Conservation (phyloP, 2,329 filamentous ascomycete species). For the Sporothrix phasma region DNA sequence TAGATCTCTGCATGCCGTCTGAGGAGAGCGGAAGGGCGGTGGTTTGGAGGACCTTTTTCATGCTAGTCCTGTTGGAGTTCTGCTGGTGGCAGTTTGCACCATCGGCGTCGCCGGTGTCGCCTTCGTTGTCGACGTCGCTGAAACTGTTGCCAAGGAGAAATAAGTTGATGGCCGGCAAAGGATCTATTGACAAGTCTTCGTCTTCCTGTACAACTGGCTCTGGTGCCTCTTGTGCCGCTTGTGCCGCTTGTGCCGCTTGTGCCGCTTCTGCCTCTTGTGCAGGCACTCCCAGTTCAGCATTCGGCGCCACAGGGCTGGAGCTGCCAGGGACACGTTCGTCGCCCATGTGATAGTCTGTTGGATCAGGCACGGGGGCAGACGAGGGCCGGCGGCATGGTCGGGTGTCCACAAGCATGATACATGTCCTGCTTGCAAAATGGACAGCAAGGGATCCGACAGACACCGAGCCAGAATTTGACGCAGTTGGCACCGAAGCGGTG, state of each 20-base stretch:
- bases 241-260: too few species aligned
- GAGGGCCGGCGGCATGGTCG: conserved; percentile 23
- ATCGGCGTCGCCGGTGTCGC: neutral
- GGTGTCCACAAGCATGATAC: conserved; percentile 27
- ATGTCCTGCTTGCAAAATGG: conserved; percentile 31
- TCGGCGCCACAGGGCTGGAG: neutral
- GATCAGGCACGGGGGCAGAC: neutral
- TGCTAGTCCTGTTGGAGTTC: too few species aligned
- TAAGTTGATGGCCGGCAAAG: too few species aligned
- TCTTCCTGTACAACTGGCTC: neutral
- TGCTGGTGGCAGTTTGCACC: too few species aligned
- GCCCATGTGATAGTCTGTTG: neutral
- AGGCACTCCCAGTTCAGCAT: neutral
- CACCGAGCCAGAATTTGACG: conserved; percentile 34
- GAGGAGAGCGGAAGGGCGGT: neutral
- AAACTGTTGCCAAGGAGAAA: too few species aligned
- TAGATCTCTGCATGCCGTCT: neutral
- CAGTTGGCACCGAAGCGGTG: conserved; percentile 35
- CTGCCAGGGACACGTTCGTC: neutral
- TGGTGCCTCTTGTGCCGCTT: too few species aligned
- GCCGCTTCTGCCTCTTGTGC: neutral
- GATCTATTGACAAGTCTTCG: too few species aligned
- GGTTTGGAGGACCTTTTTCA: too few species aligned
- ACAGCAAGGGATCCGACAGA: conserved; percentile 29
- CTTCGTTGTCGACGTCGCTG: neutral